These are phyloP conservation scores for Colletotrichum tamarilloi DNA, from an alignment of 2,329 filamentous ascomycete genomes.

Conservation along the genomic window DNA sequence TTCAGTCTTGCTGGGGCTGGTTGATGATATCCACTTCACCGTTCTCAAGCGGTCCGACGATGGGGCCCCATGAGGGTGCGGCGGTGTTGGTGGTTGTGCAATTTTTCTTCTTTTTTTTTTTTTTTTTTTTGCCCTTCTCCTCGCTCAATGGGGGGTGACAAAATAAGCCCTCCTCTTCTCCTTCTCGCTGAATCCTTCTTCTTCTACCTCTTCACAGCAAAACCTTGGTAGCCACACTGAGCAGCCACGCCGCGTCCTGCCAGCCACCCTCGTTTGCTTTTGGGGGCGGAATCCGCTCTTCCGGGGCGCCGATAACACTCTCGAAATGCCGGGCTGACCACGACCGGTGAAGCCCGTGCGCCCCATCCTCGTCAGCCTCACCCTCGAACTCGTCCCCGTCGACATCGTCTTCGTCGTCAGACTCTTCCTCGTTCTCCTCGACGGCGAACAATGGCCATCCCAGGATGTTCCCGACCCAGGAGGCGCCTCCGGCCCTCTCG, in stretches of 20 bases:
- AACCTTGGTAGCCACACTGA: slow-evolving; percentile 73
- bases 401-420: slow-evolving; percentile 53
- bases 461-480: slow-evolving; percentile 68
- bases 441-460: slow-evolving; percentile 73
- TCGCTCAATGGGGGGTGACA: neutral
- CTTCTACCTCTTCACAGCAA: slow-evolving; percentile 56
- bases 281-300: slow-evolving; percentile 59
- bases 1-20: slow-evolving; percentile 22
- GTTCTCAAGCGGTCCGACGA: neutral
- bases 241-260: slow-evolving; percentile 75
- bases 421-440: slow-evolving; percentile 68
- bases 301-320: slow-evolving; percentile 52
- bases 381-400: slow-evolving; percentile 45
- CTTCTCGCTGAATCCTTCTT: neutral
- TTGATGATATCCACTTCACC: slow-evolving; percentile 30
- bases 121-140: neutral
- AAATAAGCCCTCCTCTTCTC: neutral
- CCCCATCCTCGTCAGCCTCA: slow-evolving; percentile 39
- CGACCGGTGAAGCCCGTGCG: slow-evolving; percentile 45
- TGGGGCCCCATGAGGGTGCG: neutral
- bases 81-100: neutral
- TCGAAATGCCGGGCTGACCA: slow-evolving; percentile 51
- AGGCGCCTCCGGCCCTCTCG: slow-evolving; percentile 62
- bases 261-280: slow-evolving; percentile 69
- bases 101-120: neutral